Evolutionary conservation across 139 green algal genomes (phyloP), one percentile per base, ranked within the genome.

Genomic region (Auxenochlorella pyrenoidosa): DNA sequence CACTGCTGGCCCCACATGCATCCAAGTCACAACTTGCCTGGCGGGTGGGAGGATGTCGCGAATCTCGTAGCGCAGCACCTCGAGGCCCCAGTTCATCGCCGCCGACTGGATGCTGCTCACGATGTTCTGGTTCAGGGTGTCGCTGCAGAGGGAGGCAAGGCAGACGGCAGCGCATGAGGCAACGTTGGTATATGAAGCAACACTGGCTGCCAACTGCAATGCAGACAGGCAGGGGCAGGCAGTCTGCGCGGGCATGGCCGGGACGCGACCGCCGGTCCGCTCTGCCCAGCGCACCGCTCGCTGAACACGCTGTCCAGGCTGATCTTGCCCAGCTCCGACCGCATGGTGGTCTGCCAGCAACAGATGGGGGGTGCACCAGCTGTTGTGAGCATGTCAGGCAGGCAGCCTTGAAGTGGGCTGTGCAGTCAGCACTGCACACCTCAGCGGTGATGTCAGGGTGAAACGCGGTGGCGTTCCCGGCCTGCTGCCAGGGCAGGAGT

Each of bases 311-410:
- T 97, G 94, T 99, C 97, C 60, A 99, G 94, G 0, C 95, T 96
- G 79, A 99, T 99, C 91, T 99, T 99, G 18, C 97, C 97, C 43
- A 99, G 93, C 92, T 99, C 97, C 75, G 91, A 96, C 38, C 96
- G 92, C 96, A 99, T 99, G 40, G 95, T 99, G 21, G 96, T 99
- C 88, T 99, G 63, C 63, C 40, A 21, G 8, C 26, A 38, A 32
- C 16, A 30, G 18, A 43, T 24, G 96, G 72, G 3, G 36, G 5
- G 36, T n/a, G 71, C n/a, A 38, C n/a, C 15, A 43, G 68, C n/a
- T 75, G n/a, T 12, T 41, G 6, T 12, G 43, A 22, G 32, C 15
- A 38, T 28, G 13, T 26, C 40, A 63, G 43, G 43, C 5, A 63
- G 36, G 36, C 16, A 68, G 24, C 60, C 10, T 30, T n/a, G 60